These are phyloP conservation scores for Pythium myriotylum DNA, from an alignment of 352 stramenopile species.

Conservation along the genomic window DNA sequence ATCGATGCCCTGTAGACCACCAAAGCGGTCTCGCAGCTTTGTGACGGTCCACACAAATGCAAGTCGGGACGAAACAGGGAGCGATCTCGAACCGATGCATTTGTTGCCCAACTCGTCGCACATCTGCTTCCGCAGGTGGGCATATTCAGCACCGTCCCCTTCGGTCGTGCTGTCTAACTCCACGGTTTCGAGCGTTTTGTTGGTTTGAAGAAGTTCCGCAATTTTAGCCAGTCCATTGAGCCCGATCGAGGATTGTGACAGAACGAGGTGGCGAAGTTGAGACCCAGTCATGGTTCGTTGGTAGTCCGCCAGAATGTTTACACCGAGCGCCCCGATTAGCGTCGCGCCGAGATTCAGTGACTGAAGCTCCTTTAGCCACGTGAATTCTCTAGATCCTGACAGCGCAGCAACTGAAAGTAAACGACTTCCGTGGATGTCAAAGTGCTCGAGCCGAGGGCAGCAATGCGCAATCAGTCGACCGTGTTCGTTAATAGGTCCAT, in stretches of 20 bases:
- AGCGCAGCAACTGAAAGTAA: background rate
- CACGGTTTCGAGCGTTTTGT: background rate
- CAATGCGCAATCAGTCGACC: background rate
- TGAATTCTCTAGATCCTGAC: background rate
- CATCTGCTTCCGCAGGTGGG: background rate
- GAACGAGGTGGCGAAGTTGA: background rate
- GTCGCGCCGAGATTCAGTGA: background rate
- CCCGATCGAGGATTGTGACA: background rate
- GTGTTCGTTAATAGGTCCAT: background rate
- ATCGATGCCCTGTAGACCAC: background rate
- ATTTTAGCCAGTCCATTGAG: background rate
- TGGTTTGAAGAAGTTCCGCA: background rate
- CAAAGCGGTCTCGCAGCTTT: background rate
- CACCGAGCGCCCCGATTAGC: background rate
- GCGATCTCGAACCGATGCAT: background rate
- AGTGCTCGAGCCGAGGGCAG: background rate
- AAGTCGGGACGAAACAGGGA: background rate
- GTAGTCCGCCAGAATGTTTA: background rate
- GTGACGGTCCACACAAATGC: background rate
- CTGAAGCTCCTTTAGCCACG: background rate
- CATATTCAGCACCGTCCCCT: background rate
- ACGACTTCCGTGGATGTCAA: background rate
- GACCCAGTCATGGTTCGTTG: background rate
- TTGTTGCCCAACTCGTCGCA: background rate
- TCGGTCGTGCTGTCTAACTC: background rate